A percentile compares a stretch with the other conserved stretches of the same genome.
Conservation (phyloP, 2,329 filamentous ascomycete genomes). For the Colletotrichum plurivorum region DNA sequence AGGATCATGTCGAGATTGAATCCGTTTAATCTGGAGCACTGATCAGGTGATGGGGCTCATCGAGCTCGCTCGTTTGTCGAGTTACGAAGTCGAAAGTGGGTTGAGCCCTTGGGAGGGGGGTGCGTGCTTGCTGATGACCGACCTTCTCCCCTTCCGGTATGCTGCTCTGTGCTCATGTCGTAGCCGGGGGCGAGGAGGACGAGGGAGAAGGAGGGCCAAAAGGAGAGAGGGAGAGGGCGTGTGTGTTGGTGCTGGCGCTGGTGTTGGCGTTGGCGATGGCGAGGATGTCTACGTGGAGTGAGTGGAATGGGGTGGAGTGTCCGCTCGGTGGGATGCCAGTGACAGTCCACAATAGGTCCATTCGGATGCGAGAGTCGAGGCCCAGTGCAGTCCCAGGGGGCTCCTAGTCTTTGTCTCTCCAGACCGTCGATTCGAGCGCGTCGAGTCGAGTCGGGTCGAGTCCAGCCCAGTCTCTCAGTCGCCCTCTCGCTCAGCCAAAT, state of each 20-base stretch:
- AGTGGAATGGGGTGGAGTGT: conserved; percentile 20
- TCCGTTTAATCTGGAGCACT: conserved; percentile 33
- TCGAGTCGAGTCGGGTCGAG: background rate
- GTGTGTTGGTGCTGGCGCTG: conserved; percentile 12
- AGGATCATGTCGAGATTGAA: conserved; percentile 30
- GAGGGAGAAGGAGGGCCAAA: background rate
- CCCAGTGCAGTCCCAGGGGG: background rate
- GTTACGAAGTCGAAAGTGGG: conserved; percentile 36
- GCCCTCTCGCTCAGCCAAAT: conserved; percentile 1
- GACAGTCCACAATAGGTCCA: conserved; percentile 13
- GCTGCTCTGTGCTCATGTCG: conserved; percentile 15
- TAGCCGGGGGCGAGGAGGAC: conserved; percentile 2
- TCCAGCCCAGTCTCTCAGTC: conserved; percentile 10
- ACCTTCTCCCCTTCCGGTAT: background rate
- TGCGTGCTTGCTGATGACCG: background rate
- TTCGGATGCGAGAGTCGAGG: conserved; percentile 29
- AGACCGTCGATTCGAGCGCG: conserved; percentile 24
- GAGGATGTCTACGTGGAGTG: conserved; percentile 1
- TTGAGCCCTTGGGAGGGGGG: background rate
- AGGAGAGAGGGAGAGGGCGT: conserved; percentile 3
- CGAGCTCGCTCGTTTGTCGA: conserved; percentile 38
- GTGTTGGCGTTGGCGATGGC: conserved; percentile 12
- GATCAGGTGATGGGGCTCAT: conserved; percentile 37
- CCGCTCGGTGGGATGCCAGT: conserved; percentile 7
- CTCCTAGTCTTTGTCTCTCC: conserved; percentile 8